These are phyloP conservation scores for Syzygium aromaticum DNA, from an alignment of 345 rosid species.

Conservation along the genomic window DNA sequence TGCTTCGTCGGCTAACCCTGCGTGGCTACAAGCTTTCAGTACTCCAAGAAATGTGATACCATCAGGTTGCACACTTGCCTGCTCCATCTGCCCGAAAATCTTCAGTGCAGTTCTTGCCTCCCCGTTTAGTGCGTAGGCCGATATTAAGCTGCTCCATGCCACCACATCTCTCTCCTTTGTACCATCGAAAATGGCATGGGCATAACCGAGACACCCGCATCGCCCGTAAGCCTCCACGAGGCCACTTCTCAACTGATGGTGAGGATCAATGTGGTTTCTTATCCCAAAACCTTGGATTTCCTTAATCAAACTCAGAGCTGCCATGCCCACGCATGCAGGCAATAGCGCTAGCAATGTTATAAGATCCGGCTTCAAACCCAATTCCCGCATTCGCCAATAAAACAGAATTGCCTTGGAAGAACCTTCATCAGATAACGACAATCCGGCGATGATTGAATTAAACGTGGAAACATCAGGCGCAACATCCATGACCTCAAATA, in stretches of 20 bases:
- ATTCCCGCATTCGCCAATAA: neutral
- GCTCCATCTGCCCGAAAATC: slow-evolving; percentile 47
- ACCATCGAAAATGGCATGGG: neutral
- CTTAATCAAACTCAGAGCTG: neutral
- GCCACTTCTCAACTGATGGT: neutral
- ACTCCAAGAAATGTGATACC: slow-evolving; percentile 49
- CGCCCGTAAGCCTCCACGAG: neutral
- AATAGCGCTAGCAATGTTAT: neutral
- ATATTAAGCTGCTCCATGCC: slow-evolving; percentile 63
- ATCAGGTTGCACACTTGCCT: slow-evolving; percentile 37
- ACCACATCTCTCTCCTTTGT: slow-evolving; percentile 33
- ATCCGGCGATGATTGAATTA: neutral
- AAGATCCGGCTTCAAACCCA: neutral
- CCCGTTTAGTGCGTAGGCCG: slow-evolving; percentile 58
- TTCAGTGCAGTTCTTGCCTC: slow-evolving; percentile 37
- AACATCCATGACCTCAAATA: neutral
- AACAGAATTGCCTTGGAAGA: neutral
- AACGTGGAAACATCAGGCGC: neutral
- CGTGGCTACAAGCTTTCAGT: slow-evolving; percentile 61
- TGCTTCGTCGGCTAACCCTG: slow-evolving; percentile 57
- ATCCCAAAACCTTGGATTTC: neutral
- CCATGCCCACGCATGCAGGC: neutral
- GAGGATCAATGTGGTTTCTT: neutral
- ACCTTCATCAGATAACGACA: neutral
- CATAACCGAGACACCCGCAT: neutral